Evolutionary conservation across 805 yeast genomes (phyloP), one percentile per base, ranked within the genome.

Genomic region (Candida corydali): DNA sequence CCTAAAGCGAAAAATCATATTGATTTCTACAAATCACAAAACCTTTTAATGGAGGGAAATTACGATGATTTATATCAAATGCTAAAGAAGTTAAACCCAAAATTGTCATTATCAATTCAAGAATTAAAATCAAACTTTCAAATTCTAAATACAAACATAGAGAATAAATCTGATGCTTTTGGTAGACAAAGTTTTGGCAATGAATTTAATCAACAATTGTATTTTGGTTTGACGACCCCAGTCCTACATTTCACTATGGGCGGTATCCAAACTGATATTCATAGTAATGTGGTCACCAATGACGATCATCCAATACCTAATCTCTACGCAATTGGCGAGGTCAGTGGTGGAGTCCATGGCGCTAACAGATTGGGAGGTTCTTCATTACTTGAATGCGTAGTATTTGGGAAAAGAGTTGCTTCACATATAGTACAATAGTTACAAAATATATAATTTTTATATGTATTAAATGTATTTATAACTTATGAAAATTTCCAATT

Each of bases 201-300:
- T 30, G 3, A 23, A 26, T 15, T 50, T 42, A 40, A 46, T 49
- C 2, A 35, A 32, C 41, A 42, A 2, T 41, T 74, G 4, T 75
- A 60, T 49, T 69, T 66, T 37, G 82, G 79, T 4, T 63, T 72
- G 34, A 63, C 75, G 4, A 78, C 83, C 0, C 82, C 82, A 7
- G 81, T 76, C 4, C 69, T 79, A 25, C 86, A 79, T 53, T 79
- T 77, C 54, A 76, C 85, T 7, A 79, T 78, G 84, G 86, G 87
- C 16, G 86, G 87, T 32, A 75, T 77, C 4, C 69, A 70, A 52
- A 75, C 78, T 38, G 67, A 76, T 49, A 68, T 62, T 15, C 49
- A 64, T 28, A 59, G 75, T 0, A 69, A 69, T 38, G 76, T 75
- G 1, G 32, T 69, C 11, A 41, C 39, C 2, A 48, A 56, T 28